A percentile compares a stretch with the other conserved stretches of the same genome.
These are phyloP conservation scores for Juglanconis sp. DNA, from an alignment of 2,329 filamentous ascomycete species.

Conservation along the genomic window DNA sequence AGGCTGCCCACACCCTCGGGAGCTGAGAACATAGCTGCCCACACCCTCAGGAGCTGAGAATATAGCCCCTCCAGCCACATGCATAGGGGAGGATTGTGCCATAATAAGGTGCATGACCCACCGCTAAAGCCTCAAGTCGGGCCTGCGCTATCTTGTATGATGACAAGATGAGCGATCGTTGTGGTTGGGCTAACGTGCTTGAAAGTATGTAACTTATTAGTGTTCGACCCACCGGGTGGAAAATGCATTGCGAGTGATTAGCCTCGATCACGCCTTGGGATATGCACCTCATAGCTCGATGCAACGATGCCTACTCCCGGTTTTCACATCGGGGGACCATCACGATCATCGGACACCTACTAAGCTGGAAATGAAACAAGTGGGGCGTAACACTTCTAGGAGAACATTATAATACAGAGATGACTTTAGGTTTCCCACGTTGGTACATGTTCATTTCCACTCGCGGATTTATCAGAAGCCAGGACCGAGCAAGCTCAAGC, in stretches of 20 bases:
- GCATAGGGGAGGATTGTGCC: background rate
- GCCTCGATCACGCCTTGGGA: conserved; percentile 12
- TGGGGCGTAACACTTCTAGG: background rate
- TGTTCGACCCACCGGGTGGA: background rate
- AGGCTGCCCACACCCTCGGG: background rate
- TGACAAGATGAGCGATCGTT: background rate
- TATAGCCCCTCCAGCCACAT: background rate
- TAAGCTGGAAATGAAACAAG: too few relatives aligned
- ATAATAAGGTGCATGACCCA: background rate
- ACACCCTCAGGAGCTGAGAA: background rate
- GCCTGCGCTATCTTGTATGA: background rate
- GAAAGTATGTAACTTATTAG: background rate
- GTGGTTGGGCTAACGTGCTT: background rate
- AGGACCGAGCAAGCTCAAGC: background rate
- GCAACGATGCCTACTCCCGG: background rate
- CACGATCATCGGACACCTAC: too few relatives aligned
- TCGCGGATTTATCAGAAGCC: background rate
- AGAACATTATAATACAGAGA: too few relatives aligned
- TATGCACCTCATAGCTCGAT: background rate
- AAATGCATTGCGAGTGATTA: conserved; percentile 11
- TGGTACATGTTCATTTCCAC: too few relatives aligned
- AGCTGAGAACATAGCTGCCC: background rate
- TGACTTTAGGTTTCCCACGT: too few relatives aligned
- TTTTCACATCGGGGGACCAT: background rate
- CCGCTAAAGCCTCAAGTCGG: background rate